A percentile compares a stretch with the other conserved stretches of the same genome.
Evolutionary conservation across 345 rosid species (phyloP).

Genomic region (Citrus reticulata): DNA sequence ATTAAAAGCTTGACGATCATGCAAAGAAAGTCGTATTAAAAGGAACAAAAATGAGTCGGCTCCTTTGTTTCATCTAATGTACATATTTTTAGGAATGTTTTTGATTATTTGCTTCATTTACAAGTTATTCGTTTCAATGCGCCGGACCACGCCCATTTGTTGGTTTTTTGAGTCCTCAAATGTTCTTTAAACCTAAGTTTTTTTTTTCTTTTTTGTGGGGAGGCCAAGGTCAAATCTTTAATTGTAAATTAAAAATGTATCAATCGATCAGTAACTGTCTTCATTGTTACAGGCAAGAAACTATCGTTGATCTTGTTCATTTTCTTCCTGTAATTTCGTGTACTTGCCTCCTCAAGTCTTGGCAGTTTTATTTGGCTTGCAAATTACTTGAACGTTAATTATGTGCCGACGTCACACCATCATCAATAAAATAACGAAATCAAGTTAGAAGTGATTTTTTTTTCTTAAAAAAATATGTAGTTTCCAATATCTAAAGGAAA

Average conservation of each 20-base stretch:
- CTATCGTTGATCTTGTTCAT: conserved; percentile 8
- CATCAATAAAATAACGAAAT: too few species aligned
- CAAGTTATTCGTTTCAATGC: not conserved
- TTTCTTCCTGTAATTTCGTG: not conserved
- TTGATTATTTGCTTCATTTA: conserved; percentile 10
- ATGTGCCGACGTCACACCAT: not conserved
- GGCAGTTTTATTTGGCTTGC: conserved; percentile 5
- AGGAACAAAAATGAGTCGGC: conserved; percentile 30
- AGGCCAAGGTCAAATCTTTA: not conserved
- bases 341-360: conserved; percentile 6
- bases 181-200: not conserved
- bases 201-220: not conserved
- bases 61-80: conserved; percentile 37
- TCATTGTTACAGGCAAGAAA: conserved; percentile 5
- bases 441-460: not conserved
- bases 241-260: not conserved
- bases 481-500: too few species aligned
- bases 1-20: not conserved
- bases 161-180: not conserved
- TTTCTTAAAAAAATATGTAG: too few species aligned
- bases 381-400: not conserved
- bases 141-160: conserved; percentile 14
- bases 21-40: too few species aligned
- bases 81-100: not conserved
- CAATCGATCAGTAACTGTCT: not conserved